These are phyloP conservation scores for Cytospora chrysosperma DNA, from an alignment of 2,329 filamentous ascomycete species.

Conservation along the genomic window DNA sequence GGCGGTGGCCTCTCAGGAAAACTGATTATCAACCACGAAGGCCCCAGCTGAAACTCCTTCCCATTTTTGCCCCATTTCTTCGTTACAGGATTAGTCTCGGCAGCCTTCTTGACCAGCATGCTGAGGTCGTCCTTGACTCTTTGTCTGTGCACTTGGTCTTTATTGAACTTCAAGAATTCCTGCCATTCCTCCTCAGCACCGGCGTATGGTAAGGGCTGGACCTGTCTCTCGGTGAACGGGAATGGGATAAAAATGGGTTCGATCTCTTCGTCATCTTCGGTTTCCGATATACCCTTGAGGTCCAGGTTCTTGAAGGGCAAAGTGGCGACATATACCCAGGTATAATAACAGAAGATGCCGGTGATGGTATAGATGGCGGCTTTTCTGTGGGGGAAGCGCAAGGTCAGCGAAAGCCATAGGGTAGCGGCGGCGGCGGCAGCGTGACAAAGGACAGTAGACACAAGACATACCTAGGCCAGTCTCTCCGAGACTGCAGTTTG, in stretches of 20 bases:
- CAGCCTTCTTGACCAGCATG: constrained; percentile 41
- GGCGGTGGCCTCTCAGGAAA: constrained; percentile 61
- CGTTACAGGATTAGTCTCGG: constrained; percentile 45
- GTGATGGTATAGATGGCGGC: constrained; percentile 27
- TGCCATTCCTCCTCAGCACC: constrained; percentile 63
- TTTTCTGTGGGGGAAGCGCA: background rate
- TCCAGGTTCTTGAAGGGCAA: constrained; percentile 44
- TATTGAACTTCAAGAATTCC: constrained; percentile 57
- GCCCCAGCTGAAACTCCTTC: constrained; percentile 46
- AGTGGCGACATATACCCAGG: constrained; percentile 47
- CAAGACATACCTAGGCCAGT: constrained; percentile 4
- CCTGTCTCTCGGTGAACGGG: constrained; percentile 53
- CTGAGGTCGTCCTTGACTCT: constrained; percentile 49
- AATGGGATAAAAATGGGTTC: constrained; percentile 60
- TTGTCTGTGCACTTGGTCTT: constrained; percentile 47
- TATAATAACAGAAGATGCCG: constrained; percentile 40
- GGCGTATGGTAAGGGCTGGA: constrained; percentile 51
- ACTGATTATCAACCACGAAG: constrained; percentile 60
- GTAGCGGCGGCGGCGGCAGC: background rate
- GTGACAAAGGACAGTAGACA: background rate
- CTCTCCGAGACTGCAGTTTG: background rate
- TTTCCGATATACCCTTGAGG: constrained; percentile 38
- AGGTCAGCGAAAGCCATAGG: background rate
- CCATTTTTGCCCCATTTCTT: constrained; percentile 41
- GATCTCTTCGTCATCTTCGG: constrained; percentile 42